Evolutionary conservation across 805 yeast species (phyloP).

Genomic region (Tetrapisispora taiwanensis): DNA sequence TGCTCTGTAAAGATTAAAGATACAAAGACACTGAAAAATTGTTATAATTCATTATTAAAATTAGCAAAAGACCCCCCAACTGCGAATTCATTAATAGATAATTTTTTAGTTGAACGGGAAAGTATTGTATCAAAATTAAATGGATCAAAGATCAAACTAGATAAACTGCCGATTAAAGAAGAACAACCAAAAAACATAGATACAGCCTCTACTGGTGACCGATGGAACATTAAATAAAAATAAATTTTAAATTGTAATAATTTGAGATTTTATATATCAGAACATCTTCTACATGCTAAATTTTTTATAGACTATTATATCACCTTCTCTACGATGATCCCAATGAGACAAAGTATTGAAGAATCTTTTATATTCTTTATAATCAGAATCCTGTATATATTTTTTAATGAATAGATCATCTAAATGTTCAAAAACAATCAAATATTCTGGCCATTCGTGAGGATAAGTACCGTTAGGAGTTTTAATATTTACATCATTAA

Average conservation of each 20-base stretch:
- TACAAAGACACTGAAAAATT: constrained; percentile 31
- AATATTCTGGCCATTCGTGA: constrained; percentile 59
- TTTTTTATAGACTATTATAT: constrained; percentile 48
- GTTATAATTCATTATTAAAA: constrained; percentile 19
- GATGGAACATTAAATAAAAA: background rate
- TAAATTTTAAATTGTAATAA: too few species aligned
- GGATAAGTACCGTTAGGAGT: constrained; percentile 23
- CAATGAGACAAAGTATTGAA: constrained; percentile 81
- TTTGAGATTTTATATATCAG: too few species aligned
- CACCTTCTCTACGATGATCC: constrained; percentile 74
- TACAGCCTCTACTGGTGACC: background rate
- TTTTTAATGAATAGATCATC: constrained; percentile 34
- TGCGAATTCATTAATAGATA: background rate
- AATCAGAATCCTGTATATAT: constrained; percentile 34
- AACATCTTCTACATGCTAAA: background rate
- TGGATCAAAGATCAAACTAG: background rate
- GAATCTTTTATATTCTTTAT: constrained; percentile 41
- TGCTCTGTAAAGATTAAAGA: constrained; percentile 34
- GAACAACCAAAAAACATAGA: background rate
- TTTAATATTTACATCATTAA: constrained; percentile 10
- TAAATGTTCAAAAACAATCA: constrained; percentile 63
- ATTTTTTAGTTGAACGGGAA: background rate
- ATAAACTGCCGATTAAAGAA: too few species aligned
- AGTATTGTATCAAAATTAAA: background rate
- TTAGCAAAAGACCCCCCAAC: constrained; percentile 10